These are phyloP conservation scores for Cucurbita argyrosperma DNA, from an alignment of 306 rosid species.

Conservation along the genomic window DNA sequence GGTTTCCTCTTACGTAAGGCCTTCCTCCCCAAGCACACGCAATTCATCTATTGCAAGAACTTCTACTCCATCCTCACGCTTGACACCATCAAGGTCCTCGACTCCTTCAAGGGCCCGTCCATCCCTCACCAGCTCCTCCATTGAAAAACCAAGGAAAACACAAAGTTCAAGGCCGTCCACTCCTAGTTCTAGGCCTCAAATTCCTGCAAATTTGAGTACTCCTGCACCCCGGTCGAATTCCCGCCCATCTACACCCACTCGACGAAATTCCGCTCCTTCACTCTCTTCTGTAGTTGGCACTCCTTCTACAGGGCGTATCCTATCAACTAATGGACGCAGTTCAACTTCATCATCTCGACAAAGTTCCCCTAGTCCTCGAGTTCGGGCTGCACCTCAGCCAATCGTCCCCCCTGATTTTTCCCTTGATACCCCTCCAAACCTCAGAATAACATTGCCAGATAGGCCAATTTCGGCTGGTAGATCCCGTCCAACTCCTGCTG, in stretches of 20 bases:
- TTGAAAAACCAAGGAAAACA: constrained; percentile 48
- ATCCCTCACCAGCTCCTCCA: constrained; percentile 29
- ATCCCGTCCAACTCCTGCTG: constrained; percentile 52
- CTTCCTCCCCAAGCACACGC: constrained; percentile 71
- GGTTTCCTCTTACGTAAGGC: constrained; percentile 74
- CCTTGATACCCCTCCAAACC: constrained; percentile 89
- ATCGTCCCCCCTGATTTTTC: constrained; percentile 80
- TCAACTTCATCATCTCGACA: constrained; percentile 70
- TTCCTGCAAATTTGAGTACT: constrained; percentile 75
- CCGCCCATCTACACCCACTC: constrained; percentile 82
- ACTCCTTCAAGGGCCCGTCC: constrained; percentile 78
- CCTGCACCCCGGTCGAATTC: constrained; percentile 50
- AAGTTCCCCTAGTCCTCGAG: constrained; percentile 77
- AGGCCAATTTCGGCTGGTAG: constrained; percentile 95
- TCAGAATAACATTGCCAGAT: constrained; percentile 76
- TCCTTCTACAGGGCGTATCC: constrained; percentile 34
- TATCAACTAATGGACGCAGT: constrained; percentile 41
- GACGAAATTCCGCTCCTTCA: constrained; percentile 48
- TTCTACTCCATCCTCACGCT: constrained; percentile 75
- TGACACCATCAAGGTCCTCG: constrained; percentile 45
- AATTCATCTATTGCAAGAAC: constrained; percentile 51
- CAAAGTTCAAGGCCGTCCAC: constrained; percentile 79
- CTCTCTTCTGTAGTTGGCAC: constrained; percentile 37
- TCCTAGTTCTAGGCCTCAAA: constrained; percentile 86
- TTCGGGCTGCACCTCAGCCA: constrained; percentile 70